Base-by-base conservation (phyloP, 2,329 filamentous ascomycete species). In the Penicillium sp. region DNA sequence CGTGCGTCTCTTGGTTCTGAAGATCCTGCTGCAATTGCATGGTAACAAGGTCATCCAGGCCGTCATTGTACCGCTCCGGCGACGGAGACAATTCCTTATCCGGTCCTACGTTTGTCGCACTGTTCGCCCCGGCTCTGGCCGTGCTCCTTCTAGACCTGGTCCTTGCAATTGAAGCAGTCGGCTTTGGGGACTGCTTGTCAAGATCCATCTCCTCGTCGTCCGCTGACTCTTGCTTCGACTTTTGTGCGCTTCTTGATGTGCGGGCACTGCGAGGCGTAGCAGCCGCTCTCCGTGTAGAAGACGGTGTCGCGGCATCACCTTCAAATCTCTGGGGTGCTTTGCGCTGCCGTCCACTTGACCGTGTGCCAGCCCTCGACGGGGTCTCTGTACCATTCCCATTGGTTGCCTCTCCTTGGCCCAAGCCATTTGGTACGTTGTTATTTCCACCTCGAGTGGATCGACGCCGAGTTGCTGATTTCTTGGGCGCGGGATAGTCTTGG, bases 11-110 rank as follows among this genome's bases (percentile, higher is more conserved):
- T 6, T 60, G 50, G n/a, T 53, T 46, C 23, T 60, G 46, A 23
- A 68, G 54, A n/a, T 59, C 65, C 37, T 69, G 61, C 40, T 70
- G 68, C 28, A 70, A 48, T 44, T 71, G 68, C 50, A 65, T 59
- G 6, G 64, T 56, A 44, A 69, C 59, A 8, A 67, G 56, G 32
- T 68, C 65, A 43, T 69, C 65, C 39, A 68, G 54, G 6, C 61
- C 66, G 42, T 66, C 64, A 36, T 60, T 61, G 16, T 63, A 62
- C 20, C 57, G 61, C 20, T 67, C 65, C 14, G 56, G 54, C 6
- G 59, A 51, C 10, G 56, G 50, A 6, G 62, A 56, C 28, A 51
- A 46, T 9, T 56, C 54, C 18, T 56, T 46, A 18, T 40, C 40
- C 10, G 28, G 28, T 28, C 50, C 53, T 16, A 32, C 48, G 20